Percentiles rank a stretch among this genome's conserved stretches.
These are phyloP conservation scores for Aspergillus oerlinghausenensis DNA, from an alignment of 2,329 filamentous ascomycete species.

Conservation along the genomic window DNA sequence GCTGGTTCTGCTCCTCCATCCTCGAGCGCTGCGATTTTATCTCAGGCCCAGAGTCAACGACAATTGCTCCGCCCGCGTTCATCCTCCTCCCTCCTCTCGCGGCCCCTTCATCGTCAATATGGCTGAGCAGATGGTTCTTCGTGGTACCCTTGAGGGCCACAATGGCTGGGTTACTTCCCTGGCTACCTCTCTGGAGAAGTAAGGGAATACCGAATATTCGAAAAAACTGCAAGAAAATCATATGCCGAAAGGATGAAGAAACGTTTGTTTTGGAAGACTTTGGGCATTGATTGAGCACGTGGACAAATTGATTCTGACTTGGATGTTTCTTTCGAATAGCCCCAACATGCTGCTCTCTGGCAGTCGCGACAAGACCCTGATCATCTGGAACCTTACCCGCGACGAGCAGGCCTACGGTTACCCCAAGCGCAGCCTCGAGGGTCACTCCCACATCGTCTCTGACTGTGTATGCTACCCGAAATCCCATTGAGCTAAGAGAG, in stretches of 20 bases:
- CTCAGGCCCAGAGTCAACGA: slow-evolving; percentile 36
- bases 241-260: slow-evolving; percentile 6
- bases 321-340: slow-evolving; percentile 46
- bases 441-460: slow-evolving; percentile 99
- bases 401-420: slow-evolving; percentile 98
- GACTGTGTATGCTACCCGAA: slow-evolving; percentile 78
- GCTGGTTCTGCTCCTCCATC: slow-evolving; percentile 30
- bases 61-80: slow-evolving; percentile 38
- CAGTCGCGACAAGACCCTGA: slow-evolving; percentile 96
- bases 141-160: slow-evolving; percentile 97
- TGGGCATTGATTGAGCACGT: slow-evolving; percentile 16
- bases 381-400: slow-evolving; percentile 99
- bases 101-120: slow-evolving; percentile 51
- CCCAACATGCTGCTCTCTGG: slow-evolving; percentile 99
- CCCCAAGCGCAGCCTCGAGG: slow-evolving; percentile 97
- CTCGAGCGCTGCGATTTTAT: slow-evolving; percentile 35
- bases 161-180: slow-evolving; percentile 99
- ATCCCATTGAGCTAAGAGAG: slow-evolving; percentile 1
- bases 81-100: slow-evolving; percentile 33
- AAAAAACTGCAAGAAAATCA: slow-evolving; percentile 9
- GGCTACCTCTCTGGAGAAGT: slow-evolving; percentile 99
- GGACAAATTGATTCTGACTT: slow-evolving; percentile 34
- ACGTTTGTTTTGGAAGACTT: background rate
- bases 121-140: slow-evolving; percentile 93
- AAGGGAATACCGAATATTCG: slow-evolving; percentile 39